Base-by-base conservation (phyloP, 1,284 basidiomycete species). In the Fomitopsis schrenkii region DNA sequence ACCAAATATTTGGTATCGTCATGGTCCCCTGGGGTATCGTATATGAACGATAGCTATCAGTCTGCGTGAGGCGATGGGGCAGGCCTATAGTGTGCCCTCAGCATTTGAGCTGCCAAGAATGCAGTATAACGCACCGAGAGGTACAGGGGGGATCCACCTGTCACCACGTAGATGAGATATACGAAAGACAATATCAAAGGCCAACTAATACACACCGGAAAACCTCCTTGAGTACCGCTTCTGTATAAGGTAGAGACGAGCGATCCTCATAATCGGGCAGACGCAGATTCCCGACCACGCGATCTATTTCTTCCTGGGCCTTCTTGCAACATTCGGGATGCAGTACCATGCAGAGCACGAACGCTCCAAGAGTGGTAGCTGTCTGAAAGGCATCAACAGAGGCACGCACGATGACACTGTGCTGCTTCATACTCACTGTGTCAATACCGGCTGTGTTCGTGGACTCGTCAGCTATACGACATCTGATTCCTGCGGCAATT, bases 1-100 rank as follows among this genome's bases (percentile, higher is more conserved):
- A 54, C 81, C 76, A 80, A 59, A 81, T 79, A 64, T 82, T 82
- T 5, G 78, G 76, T 41, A 82, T 66, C 6, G 83, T 73, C n/a
- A 74, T 80, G 28, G 77, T 72, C 26, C 79, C 80, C 66, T 73
- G 70, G 41, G 80, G 80, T 45, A 83, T 76, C 57, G 74, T 70
- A 68, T 78, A 80, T 30, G 75, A 77, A 54, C 73, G 73, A 65
- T 83, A 83, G 14, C 74, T 67, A 68, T 83, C 80, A 59, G 81
- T 79, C 62, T 78, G 73, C 73, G 78, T 80, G 35, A 44, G 53
- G 6, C 63, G 55, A 45, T 64, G 66, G 1, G 63, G 63, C 10
- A 65, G 28, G 62, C 63, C 61, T 28, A 30, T 7, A 22, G 14
- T 8, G 15, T 33, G 26, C 1, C 28, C 1, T 50, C 4, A 15